Evolutionary conservation across 2,329 filamentous ascomycete genomes (phyloP).

Genomic region (Aspergillus tamarii): DNA sequence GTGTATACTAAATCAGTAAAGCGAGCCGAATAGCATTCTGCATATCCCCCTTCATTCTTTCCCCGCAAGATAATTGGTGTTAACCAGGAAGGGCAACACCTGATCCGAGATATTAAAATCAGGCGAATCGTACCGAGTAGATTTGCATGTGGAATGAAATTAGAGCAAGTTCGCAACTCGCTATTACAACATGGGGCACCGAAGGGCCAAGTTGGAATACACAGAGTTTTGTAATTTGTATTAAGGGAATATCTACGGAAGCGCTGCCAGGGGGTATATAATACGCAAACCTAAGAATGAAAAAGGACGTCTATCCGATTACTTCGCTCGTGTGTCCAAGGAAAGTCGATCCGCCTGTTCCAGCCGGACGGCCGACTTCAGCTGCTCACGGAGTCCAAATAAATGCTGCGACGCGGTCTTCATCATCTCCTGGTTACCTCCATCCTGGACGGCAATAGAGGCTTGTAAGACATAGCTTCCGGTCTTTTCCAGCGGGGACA

Average conservation of each 20-base stretch:
- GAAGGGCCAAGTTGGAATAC: background rate
- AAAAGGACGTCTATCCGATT: slow-evolving; percentile 22
- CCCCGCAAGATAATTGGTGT: background rate
- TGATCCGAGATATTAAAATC: background rate
- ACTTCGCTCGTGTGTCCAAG: slow-evolving; percentile 64
- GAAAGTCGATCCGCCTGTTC: slow-evolving; percentile 61
- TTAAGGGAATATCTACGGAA: background rate
- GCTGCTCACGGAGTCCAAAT: slow-evolving; percentile 55
- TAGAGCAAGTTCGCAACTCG: background rate
- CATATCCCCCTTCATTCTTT: background rate
- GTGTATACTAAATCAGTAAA: background rate
- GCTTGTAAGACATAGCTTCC: slow-evolving; percentile 63
- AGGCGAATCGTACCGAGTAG: background rate
- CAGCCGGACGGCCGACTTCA: slow-evolving; percentile 60
- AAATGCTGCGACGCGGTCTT: slow-evolving; percentile 59
- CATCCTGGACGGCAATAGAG: slow-evolving; percentile 60
- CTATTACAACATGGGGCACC: background rate
- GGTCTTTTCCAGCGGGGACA: slow-evolving; percentile 58
- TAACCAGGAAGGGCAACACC: background rate
- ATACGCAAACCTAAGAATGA: slow-evolving; percentile 19
- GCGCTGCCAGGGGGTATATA: slow-evolving; percentile 24
- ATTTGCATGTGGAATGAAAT: background rate
- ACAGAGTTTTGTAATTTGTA: background rate
- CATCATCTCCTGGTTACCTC: slow-evolving; percentile 56
- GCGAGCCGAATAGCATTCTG: background rate